Percentiles rank a stretch among this genome's conserved stretches.
phyloP scores from a whole-genome alignment of 129 eudicot genomes.

The Smallanthus sonchifolius region DNA sequence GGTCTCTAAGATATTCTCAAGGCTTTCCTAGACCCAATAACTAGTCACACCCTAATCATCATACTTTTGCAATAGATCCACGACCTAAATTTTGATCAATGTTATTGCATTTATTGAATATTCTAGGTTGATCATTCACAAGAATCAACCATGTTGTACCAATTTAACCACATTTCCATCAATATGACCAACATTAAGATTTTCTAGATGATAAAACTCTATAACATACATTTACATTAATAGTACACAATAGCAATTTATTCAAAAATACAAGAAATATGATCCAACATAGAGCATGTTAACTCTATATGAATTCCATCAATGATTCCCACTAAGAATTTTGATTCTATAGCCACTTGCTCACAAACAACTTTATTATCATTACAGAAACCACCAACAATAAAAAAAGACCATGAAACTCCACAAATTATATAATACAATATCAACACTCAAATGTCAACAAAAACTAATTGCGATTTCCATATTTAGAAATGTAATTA shows the following conservation, averaged over 20 bases:
- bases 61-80: not conserved
- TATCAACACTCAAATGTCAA: not conserved
- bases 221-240: not conserved
- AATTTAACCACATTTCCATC: not conserved
- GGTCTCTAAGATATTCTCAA: not conserved
- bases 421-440: not conserved
- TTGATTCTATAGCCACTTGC: not conserved
- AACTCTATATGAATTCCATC: slow-evolving; percentile 5
- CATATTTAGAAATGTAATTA: not conserved
- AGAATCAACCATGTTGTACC: no score
- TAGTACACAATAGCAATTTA: not conserved
- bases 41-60: not conserved
- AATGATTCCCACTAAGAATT: slow-evolving; percentile 21
- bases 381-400: slow-evolving; percentile 13
- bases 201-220: not conserved
- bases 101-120: no score
- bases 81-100: no score
- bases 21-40: not conserved
- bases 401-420: not conserved
- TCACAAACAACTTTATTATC: slow-evolving; percentile 11
- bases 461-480: not conserved
- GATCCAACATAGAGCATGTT: slow-evolving; percentile 1
- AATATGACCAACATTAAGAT: not conserved
- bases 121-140: no score
- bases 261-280: not conserved